phyloP scores from a whole-genome alignment of 2,329 filamentous ascomycete species.

The Microsporum ferrugineum region DNA sequence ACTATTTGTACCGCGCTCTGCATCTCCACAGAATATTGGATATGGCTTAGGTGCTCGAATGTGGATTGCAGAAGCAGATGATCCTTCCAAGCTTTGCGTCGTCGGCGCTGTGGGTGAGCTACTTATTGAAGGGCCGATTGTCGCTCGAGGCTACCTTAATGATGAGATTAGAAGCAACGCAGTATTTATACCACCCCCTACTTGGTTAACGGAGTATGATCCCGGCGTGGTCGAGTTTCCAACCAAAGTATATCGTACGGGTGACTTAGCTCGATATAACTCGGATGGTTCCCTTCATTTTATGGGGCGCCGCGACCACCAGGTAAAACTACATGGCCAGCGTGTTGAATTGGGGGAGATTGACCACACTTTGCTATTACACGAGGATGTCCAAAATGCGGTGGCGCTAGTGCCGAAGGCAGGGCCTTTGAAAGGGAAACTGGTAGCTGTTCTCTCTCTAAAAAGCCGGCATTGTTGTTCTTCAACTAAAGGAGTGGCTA shows the following conservation, averaged over 20 bases:
- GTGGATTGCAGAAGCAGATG: slow-evolving; percentile 24
- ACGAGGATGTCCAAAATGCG: background rate
- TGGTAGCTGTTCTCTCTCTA: background rate
- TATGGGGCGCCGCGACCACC: slow-evolving; percentile 6
- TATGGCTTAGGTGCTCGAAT: slow-evolving; percentile 8
- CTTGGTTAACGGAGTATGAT: slow-evolving; percentile 39
- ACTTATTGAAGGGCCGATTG: slow-evolving; percentile 27
- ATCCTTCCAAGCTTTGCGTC: slow-evolving; percentile 11
- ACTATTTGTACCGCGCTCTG: background rate
- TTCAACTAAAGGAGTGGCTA: background rate
- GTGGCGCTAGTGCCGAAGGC: background rate
- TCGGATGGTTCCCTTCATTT: slow-evolving; percentile 14
- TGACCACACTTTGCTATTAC: slow-evolving; percentile 33
- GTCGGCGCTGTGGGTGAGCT: slow-evolving; percentile 24
- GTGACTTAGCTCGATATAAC: slow-evolving; percentile 18
- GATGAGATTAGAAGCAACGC: slow-evolving; percentile 25
- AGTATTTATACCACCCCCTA: slow-evolving; percentile 25
- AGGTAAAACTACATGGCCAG: background rate
- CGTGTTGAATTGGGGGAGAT: slow-evolving; percentile 2
- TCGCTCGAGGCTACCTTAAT: slow-evolving; percentile 33
- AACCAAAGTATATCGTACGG: slow-evolving; percentile 45
- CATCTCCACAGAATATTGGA: slow-evolving; percentile 11
- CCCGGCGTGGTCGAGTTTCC: background rate
- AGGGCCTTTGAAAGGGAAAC: background rate
- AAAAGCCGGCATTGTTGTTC: background rate